Conservation (phyloP, 352 stramenopile species). For the Phytophthora pini region DNA sequence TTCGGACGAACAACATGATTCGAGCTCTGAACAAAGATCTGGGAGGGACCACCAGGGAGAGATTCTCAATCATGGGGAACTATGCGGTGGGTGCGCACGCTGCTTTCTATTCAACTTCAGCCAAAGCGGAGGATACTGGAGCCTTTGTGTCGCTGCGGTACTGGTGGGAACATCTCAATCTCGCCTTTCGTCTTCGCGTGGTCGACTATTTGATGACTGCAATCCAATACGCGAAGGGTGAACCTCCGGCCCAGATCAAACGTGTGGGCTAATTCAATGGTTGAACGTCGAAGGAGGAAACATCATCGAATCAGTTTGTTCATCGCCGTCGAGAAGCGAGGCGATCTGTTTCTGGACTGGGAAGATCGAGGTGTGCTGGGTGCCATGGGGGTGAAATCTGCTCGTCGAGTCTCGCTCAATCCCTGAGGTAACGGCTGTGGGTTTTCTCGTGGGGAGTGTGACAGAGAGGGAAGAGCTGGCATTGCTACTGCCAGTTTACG, state of each 20-base stretch:
- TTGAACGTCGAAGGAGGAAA: not conserved
- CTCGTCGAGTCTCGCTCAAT: constrained; percentile 21
- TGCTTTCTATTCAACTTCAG: constrained; percentile 40
- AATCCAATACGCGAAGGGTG: constrained; percentile 46
- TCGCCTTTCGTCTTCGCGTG: constrained; percentile 64
- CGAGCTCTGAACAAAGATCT: constrained; percentile 90
- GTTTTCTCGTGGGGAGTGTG: constrained; percentile 21
- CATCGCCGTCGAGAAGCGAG: constrained; percentile 46
- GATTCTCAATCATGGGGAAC: constrained; percentile 79
- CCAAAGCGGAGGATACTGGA: constrained; percentile 4
- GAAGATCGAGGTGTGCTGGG: constrained; percentile 49
- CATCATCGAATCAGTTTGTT: constrained; percentile 56
- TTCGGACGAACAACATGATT: constrained; percentile 93
- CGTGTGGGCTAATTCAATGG: constrained; percentile 25
- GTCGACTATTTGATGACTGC: constrained; percentile 61
- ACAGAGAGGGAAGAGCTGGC: constrained; percentile 32
- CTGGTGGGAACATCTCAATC: constrained; percentile 73
- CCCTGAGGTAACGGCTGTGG: constrained; percentile 20
- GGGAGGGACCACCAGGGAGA: constrained; percentile 77
- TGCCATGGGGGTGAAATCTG: constrained; percentile 38
- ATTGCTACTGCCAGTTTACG: constrained; percentile 41
- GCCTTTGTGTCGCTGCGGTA: constrained; percentile 44
- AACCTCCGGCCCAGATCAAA: constrained; percentile 49
- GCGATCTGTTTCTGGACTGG: constrained; percentile 55
- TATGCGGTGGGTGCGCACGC: constrained; percentile 73